Evolutionary conservation across 1,139 yeast species (phyloP).

Genomic region (Pichia inconspicua): DNA sequence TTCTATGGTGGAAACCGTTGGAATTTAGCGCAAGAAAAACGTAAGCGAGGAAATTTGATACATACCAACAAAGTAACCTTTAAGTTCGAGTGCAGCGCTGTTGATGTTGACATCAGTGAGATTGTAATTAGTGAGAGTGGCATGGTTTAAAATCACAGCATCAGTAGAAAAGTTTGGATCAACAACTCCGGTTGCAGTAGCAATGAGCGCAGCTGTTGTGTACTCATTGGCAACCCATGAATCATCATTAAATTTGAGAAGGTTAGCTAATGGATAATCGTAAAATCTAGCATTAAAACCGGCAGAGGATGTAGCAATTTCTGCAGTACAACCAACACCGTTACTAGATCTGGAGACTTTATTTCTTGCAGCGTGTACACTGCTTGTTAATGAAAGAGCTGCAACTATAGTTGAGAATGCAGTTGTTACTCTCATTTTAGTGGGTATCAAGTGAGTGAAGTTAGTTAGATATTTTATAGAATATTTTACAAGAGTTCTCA

Average conservation of each 20-base stretch:
- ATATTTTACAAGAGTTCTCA: no score
- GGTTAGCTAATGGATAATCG: constrained; percentile 5
- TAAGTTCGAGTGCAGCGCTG: constrained; percentile 2
- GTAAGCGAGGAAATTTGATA: neutral
- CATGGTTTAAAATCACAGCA: neutral
- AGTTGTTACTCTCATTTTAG: neutral
- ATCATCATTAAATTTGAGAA: constrained; percentile 3
- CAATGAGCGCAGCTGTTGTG: neutral
- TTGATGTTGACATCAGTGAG: constrained; percentile 5
- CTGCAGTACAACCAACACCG: constrained; percentile 9
- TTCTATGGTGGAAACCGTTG: neutral
- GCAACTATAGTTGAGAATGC: neutral
- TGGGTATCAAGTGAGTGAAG: neutral
- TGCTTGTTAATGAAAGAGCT: constrained; percentile 1
- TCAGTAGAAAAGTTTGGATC: constrained; percentile 8
- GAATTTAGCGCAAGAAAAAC: neutral
- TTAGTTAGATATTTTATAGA: neutral
- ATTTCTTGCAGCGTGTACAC: constrained; percentile 2
- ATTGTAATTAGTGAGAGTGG: constrained; percentile 1
- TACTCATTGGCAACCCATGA: constrained; percentile 7
- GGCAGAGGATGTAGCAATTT: constrained; percentile 7
- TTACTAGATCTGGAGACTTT: constrained; percentile 4
- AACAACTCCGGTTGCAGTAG: constrained; percentile 7
- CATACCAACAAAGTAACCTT: constrained; percentile 10
- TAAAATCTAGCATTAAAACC: constrained; percentile 12